Evolutionary conservation across 73 alveolate species (phyloP).

Genomic region (Paramecium biaurelia): DNA sequence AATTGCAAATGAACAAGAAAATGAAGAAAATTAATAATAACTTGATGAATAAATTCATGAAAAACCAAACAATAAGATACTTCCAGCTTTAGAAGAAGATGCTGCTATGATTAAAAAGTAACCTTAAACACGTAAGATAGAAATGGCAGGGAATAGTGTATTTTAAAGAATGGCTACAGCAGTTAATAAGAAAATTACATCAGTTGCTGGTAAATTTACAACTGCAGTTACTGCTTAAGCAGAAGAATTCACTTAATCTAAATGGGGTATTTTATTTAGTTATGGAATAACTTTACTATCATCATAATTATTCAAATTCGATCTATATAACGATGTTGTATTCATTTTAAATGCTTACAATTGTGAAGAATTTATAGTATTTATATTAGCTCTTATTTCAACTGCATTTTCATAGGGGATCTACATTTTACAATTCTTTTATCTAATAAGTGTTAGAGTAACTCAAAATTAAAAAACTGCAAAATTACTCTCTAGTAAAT

Average conservation of each 20-base stretch:
- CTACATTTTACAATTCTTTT: background rate
- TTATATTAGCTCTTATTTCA: background rate
- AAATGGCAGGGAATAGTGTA: background rate
- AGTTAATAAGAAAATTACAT: background rate
- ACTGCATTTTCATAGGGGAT: background rate
- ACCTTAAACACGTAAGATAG: background rate
- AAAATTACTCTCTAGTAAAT: constrained; percentile 4
- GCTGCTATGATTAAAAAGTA: background rate
- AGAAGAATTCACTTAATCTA: background rate
- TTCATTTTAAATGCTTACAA: constrained; percentile 23
- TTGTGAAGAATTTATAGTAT: background rate
- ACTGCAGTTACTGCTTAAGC: background rate
- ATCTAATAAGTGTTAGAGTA: background rate
- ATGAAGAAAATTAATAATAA: background rate
- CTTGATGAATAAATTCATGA: background rate
- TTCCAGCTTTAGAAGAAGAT: background rate
- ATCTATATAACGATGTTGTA: constrained; percentile 50
- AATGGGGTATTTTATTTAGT: background rate
- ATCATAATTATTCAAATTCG: constrained; percentile 11
- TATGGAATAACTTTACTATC: background rate
- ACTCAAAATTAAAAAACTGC: background rate
- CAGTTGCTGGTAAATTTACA: background rate
- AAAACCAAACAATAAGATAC: background rate
- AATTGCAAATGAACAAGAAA: background rate
- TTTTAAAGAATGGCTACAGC: background rate